These are phyloP conservation scores for Boletus rubroflammeus DNA, from an alignment of 768 basidiomycete genomes.

Conservation along the genomic window DNA sequence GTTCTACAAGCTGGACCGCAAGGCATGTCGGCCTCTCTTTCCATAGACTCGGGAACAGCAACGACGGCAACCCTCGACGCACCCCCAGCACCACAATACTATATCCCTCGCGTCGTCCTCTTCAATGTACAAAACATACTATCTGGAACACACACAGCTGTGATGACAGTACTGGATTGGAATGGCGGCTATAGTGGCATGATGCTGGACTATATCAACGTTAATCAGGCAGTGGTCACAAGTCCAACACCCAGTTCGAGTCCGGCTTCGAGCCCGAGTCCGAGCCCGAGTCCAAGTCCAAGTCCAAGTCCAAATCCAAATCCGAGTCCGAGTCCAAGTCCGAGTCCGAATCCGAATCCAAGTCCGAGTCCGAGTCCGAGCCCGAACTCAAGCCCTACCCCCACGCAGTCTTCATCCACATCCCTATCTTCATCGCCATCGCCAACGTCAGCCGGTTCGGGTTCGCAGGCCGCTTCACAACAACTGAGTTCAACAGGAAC, in stretches of 20 bases:
- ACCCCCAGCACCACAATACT: slow-evolving; percentile 23
- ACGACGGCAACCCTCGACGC: slow-evolving; percentile 22
- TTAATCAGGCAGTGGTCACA: slow-evolving; percentile 21
- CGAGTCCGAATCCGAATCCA: neutral
- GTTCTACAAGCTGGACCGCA: slow-evolving; percentile 26
- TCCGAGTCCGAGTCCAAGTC: neutral
- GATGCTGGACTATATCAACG: slow-evolving; percentile 28
- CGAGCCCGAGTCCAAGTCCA: neutral
- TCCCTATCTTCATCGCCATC: slow-evolving; percentile 1
- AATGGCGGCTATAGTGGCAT: slow-evolving; percentile 24
- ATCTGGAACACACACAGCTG: slow-evolving; percentile 22
- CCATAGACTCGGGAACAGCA: slow-evolving; percentile 21
- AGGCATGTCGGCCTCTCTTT: slow-evolving; percentile 27
- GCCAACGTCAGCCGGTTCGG: neutral
- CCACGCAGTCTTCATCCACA: slow-evolving; percentile 2
- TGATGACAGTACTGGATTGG: slow-evolving; percentile 27
- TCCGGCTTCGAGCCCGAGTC: neutral
- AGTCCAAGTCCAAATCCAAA: neutral
- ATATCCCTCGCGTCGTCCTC: slow-evolving; percentile 19
- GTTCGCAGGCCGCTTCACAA: neutral
- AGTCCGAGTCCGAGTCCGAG: neutral
- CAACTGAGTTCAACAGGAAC: neutral
- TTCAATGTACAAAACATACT: slow-evolving; percentile 20
- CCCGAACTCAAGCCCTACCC: neutral
- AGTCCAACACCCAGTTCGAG: neutral